Evolutionary conservation across 176 grass and related monocot genomes (phyloP).

Genomic region (Aegilops tauschii): DNA sequence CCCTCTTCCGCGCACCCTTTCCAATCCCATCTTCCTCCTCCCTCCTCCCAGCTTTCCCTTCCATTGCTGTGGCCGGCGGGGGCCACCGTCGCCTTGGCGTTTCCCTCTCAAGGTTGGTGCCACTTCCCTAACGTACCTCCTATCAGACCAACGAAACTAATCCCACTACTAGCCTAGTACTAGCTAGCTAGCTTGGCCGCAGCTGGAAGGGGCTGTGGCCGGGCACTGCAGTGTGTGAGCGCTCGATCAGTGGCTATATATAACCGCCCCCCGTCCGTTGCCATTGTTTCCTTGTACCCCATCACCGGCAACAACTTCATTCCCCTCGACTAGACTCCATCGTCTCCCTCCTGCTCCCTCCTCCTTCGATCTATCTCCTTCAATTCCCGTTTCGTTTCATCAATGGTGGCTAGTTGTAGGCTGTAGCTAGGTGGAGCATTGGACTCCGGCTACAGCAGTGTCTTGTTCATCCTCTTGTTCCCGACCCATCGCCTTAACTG

Average conservation of each 20-base stretch:
- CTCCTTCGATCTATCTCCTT: background rate
- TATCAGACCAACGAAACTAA: slow-evolving; percentile 52
- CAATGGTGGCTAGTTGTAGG: slow-evolving; percentile 17
- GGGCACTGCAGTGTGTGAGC: background rate
- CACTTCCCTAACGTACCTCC: slow-evolving; percentile 49
- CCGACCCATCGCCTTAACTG: background rate
- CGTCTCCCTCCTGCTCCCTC: no score
- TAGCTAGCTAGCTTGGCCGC: background rate
- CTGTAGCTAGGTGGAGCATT: slow-evolving; percentile 6
- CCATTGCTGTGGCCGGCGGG: background rate
- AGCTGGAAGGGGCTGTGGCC: background rate
- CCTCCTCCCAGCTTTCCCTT: background rate
- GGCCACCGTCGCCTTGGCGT: slow-evolving; percentile 22
- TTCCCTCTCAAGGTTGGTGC: slow-evolving; percentile 72
- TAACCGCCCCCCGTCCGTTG: slow-evolving; percentile 51
- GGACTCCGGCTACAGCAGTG: background rate
- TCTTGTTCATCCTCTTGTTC: background rate
- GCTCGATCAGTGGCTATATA: slow-evolving; percentile 49
- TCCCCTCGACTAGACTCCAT: background rate
- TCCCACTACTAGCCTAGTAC: slow-evolving; percentile 37
- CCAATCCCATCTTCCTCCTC: background rate
- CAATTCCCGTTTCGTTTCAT: background rate
- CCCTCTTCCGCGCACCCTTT: background rate
- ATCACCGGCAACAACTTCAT: slow-evolving; percentile 26
- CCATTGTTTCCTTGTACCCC: slow-evolving; percentile 57